phyloP scores from a whole-genome alignment of 2,329 filamentous ascomycete genomes.

The Exophiala calicioides region DNA sequence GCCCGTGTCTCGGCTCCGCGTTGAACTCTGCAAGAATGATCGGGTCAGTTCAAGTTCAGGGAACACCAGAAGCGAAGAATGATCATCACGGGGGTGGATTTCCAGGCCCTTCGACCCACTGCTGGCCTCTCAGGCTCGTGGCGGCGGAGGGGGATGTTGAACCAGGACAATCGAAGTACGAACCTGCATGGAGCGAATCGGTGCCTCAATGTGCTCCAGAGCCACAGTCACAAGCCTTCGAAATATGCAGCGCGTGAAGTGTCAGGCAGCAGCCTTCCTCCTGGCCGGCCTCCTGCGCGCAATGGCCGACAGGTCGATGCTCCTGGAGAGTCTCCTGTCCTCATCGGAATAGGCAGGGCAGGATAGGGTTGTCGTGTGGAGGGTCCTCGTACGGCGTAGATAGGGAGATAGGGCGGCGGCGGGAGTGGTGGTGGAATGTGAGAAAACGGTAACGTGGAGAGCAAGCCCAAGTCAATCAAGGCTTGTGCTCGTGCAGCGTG shows the following conservation, averaged over 20 bases:
- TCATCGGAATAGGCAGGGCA: conserved; percentile 22
- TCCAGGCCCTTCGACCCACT: background rate
- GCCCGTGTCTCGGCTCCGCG: conserved; percentile 42
- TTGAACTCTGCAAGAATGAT: conserved; percentile 41
- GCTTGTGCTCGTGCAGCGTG: conserved; percentile 4
- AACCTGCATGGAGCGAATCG: conserved; percentile 31
- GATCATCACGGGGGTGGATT: background rate
- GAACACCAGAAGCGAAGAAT: background rate
- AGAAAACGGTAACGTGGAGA: too few species aligned
- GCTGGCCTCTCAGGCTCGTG: background rate
- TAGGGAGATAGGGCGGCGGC: conserved; percentile 3
- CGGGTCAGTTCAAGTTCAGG: conserved; percentile 17
- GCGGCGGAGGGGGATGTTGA: background rate
- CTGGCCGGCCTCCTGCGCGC: conserved; percentile 23
- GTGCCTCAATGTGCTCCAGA: conserved; percentile 16
- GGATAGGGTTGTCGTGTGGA: conserved; percentile 1
- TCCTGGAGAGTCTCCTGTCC: conserved; percentile 18
- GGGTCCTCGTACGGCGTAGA: conserved; percentile 6
- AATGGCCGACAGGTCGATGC: conserved; percentile 25
- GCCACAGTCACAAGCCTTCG: conserved; percentile 8
- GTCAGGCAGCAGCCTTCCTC: conserved; percentile 19
- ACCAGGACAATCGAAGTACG: conserved; percentile 11
- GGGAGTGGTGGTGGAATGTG: background rate
- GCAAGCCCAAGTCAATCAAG: too few species aligned
- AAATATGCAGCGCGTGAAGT: conserved; percentile 7